Percentiles rank a stretch among this genome's conserved stretches.
Conservation (phyloP, 306 rosid species). For the Neltuma alba region DNA sequence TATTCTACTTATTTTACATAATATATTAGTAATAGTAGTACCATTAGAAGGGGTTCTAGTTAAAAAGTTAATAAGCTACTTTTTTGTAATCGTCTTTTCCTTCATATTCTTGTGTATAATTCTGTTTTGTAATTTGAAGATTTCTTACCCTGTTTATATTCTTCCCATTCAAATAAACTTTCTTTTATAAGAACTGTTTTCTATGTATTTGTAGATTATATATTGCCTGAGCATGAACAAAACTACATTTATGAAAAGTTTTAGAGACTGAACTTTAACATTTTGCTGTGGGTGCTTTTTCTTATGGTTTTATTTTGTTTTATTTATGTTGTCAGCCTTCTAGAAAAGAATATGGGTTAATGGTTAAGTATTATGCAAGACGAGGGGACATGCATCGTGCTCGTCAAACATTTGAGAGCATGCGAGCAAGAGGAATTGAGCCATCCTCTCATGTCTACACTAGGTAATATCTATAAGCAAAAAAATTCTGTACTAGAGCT, state of each 20-base stretch:
- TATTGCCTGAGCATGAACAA: not conserved
- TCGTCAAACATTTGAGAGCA: slow-evolving; percentile 89
- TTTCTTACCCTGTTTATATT: not conserved
- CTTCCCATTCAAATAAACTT: not conserved
- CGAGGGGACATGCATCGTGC: slow-evolving; percentile 97
- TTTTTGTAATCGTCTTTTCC: not conserved
- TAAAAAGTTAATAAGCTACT: not conserved
- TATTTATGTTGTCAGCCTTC: slow-evolving; percentile 71
- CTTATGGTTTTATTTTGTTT: slow-evolving; percentile 36
- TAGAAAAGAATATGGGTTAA: slow-evolving; percentile 89
- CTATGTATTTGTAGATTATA: not conserved
- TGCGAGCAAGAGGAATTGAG: slow-evolving; percentile 97
- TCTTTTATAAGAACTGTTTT: not conserved
- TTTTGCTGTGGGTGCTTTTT: slow-evolving; percentile 18
- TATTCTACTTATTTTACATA: not conserved
- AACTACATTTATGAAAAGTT: slow-evolving; percentile 14
- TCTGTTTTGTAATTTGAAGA: not conserved
- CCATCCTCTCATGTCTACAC: slow-evolving; percentile 90
- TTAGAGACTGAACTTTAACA: not conserved
- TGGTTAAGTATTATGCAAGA: slow-evolving; percentile 91
- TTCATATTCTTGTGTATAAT: not conserved
- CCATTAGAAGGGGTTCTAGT: not conserved
- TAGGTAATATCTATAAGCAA: slow-evolving; percentile 53
- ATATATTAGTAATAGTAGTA: not conserved
- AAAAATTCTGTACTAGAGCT: slow-evolving; percentile 23